Base-by-base conservation (phyloP, 345 rosid genomes). In the Cardamine resedifolia region DNA sequence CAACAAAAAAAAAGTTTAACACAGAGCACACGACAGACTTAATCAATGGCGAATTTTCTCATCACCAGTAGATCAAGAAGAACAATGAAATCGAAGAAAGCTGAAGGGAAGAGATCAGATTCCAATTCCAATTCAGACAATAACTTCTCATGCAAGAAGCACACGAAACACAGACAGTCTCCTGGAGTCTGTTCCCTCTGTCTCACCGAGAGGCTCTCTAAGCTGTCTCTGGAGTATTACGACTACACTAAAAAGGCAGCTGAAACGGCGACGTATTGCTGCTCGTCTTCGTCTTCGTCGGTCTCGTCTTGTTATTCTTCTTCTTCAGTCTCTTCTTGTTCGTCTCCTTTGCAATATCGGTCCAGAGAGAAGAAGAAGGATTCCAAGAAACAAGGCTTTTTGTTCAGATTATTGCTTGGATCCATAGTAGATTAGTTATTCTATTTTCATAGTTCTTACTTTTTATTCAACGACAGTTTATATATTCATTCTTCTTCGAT, bases 101-200 rank as follows among this genome's bases (percentile, higher is more conserved):
- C 12, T 45, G 47, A 55, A 64, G 61, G 66, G 20, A 76, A 70
- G 47, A 57, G 48, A 55, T 75, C 66, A n/a, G 66, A 61, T 39
- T 61, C 79, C 6, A 61, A 62, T 19, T 55, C 79, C 3, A 39
- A 12, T 49, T 70, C 75, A 30, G 75, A 70, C 53, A 70, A 7
- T 55, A 76, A 53, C 76, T 76, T 64, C 53, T 48, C 76, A 47
- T 76, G 79, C 79, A 76, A 76, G 76, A 76, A 76, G 71, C 79
- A 76, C 48, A 38, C 61, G 31, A 76, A 64, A 57, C 79, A 76
- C 36, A 70, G 28, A 36, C 79, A 76, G 51, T 76, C 79, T 64
- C 79, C 75, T 28, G 79, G 79, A 56, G 10, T 76, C 9, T 76
- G 79, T 64, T 76, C 79, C 27, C 61, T 76, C 28, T 76, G 79